Evolutionary conservation across 2,329 filamentous ascomycete genomes (phyloP).

Genomic region (Claviceps sp.): DNA sequence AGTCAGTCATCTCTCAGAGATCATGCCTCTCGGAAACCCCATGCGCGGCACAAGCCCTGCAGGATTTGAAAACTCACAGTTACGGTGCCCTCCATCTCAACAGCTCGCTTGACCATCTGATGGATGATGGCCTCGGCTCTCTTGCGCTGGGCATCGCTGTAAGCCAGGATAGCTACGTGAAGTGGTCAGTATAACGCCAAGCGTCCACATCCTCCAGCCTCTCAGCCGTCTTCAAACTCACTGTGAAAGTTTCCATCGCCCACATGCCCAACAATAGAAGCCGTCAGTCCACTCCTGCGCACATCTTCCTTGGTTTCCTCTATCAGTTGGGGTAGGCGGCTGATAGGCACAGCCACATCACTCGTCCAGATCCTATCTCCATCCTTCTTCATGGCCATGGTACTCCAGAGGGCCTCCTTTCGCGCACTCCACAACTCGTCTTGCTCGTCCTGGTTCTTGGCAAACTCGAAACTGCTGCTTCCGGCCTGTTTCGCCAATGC

Average conservation of each 20-base stretch:
- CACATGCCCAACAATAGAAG: slow-evolving; percentile 54
- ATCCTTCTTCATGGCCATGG: slow-evolving; percentile 51
- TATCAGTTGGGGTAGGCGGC: slow-evolving; percentile 58
- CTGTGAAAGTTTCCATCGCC: slow-evolving; percentile 70
- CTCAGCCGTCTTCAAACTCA: slow-evolving; percentile 14
- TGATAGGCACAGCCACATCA: slow-evolving; percentile 75
- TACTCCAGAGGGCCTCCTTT: slow-evolving; percentile 75
- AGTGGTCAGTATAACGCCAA: not conserved
- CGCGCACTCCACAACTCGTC: slow-evolving; percentile 70
- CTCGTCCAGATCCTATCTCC: slow-evolving; percentile 74
- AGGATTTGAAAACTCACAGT: slow-evolving; percentile 30
- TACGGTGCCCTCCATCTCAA: slow-evolving; percentile 75
- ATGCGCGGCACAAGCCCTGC: slow-evolving; percentile 9
- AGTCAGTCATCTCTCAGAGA: not conserved
- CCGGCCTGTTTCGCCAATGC: slow-evolving; percentile 46
- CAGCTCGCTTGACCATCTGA: slow-evolving; percentile 73
- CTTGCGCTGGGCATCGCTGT: slow-evolving; percentile 52
- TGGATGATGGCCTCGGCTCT: slow-evolving; percentile 61
- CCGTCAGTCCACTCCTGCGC: slow-evolving; percentile 28
- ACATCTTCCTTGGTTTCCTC: slow-evolving; percentile 50
- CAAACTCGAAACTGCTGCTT: slow-evolving; percentile 65
- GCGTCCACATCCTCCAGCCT: not conserved
- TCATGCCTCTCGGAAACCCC: not conserved
- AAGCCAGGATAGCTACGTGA: slow-evolving; percentile 37
- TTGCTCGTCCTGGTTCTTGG: slow-evolving; percentile 54